phyloP scores from a whole-genome alignment of 2,329 filamentous ascomycete genomes.

The Hypoxylon sp. region DNA sequence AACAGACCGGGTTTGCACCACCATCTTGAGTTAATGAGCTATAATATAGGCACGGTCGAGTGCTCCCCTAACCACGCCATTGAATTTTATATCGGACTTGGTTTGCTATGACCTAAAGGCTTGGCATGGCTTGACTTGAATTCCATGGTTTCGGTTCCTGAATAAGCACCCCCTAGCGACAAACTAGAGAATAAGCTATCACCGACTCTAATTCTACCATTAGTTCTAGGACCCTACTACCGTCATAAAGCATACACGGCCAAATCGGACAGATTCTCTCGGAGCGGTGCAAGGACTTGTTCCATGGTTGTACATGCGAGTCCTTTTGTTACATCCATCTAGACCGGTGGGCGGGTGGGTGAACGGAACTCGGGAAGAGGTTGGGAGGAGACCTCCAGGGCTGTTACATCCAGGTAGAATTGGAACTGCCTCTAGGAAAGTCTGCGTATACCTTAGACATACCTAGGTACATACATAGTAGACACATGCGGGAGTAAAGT shows the following conservation, averaged over 20 bases:
- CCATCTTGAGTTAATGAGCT: neutral
- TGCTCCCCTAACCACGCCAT: constrained; percentile 5
- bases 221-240: neutral
- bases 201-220: neutral
- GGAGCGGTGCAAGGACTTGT: constrained; percentile 13
- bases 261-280: constrained; percentile 16
- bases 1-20: constrained; percentile 30
- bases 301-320: constrained; percentile 17
- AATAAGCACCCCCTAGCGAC: constrained; percentile 7
- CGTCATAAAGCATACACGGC: constrained; percentile 5
- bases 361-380: constrained; percentile 24
- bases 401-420: constrained; percentile 14
- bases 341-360: constrained; percentile 31
- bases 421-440: constrained; percentile 8
- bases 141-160: constrained; percentile 11
- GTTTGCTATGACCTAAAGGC: constrained; percentile 10
- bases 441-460: no score
- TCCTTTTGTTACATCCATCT: constrained; percentile 29
- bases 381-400: constrained; percentile 14
- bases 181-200: neutral
- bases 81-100: neutral
- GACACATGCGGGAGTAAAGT: neutral
- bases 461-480: constrained; percentile 9
- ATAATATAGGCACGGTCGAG: constrained; percentile 7
- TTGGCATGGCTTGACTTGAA: constrained; percentile 8